Base-by-base conservation (phyloP, 2,329 filamentous ascomycete species). In the Fusarium clavum region DNA sequence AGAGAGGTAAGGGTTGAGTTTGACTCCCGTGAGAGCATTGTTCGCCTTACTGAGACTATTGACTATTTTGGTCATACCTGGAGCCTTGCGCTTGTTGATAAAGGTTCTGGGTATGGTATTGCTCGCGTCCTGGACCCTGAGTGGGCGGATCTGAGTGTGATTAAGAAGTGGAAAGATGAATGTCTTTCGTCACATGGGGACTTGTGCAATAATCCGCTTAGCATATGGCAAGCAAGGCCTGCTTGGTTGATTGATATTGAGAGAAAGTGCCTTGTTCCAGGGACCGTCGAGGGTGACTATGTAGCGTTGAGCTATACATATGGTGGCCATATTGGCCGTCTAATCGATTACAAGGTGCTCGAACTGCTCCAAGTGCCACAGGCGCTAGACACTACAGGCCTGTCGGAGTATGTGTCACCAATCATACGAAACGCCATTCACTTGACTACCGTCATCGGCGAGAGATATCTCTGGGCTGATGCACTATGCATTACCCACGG, bases 231-330 rank as follows among this genome's bases (percentile, higher is more conserved):
- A 6, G 6, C 24, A 0, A 24, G 38, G 0, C 67, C 65, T 12
- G 65, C 57, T 7, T 70, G 47, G 67, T 25, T 69, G 0, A 29
- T 70, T 1, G 65, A 70, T 0, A 43, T 62, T 0, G 12, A 51
- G 1, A 6, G 22, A 5, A 61, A 48, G 18, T 60, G 65, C 2
- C 24, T 69, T 1, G 40, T 70, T 12, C 14, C 34, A 0, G 65
- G 61, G 0, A 1, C 24, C 0, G 16, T 30, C 10, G 2, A n/a
- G 0, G 54, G 30, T 5, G 5, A 27, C 13, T 70, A 44, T 34
- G 47, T 63, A 3, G 54, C 57, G 0, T 16, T 70, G 2, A 70
- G 67, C 1, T 69, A 69, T 29, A 41, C 30, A 0, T 58, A 61
- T 9, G 56, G 64, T 3, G n/a, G 20, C 0, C 13, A 63, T 6